Percentiles rank a stretch among this genome's conserved stretches.
Evolutionary conservation across 179 eudicot species (phyloP).

Genomic region (Amaranthus tricolor): DNA sequence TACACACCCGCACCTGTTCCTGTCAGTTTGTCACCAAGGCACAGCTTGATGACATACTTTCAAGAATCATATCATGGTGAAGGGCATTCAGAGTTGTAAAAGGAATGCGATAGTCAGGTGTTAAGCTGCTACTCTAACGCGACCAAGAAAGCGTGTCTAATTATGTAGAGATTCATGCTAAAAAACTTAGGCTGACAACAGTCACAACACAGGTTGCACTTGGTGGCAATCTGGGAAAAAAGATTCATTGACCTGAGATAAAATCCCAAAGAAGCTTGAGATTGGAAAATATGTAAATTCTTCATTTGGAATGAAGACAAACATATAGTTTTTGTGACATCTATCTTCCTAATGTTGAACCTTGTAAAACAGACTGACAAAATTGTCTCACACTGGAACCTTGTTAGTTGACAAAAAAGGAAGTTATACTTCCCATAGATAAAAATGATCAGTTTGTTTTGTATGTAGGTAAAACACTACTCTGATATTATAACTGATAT

Average conservation of each 20-base stretch:
- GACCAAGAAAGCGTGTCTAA: background rate
- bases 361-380: background rate
- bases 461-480: background rate
- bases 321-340: background rate
- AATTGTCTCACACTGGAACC: background rate
- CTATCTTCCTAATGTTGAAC: background rate
- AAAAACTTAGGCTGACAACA: background rate
- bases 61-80: background rate
- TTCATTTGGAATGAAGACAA: too few species aligned
- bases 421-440: too few species aligned
- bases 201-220: background rate
- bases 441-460: background rate
- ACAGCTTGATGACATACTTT: too few species aligned
- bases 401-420: background rate
- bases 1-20: too few species aligned
- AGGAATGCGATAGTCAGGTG: background rate
- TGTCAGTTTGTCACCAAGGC: too few species aligned
- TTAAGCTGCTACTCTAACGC: too few species aligned
- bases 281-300: background rate
- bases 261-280: background rate
- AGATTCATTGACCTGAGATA: background rate
- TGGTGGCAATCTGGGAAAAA: background rate
- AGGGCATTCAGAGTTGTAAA: background rate
- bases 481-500: background rate
- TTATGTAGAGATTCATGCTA: background rate